phyloP scores from a whole-genome alignment of 495 filamentous ascomycete species.

The Aspergillus carlsbadensis region DNA sequence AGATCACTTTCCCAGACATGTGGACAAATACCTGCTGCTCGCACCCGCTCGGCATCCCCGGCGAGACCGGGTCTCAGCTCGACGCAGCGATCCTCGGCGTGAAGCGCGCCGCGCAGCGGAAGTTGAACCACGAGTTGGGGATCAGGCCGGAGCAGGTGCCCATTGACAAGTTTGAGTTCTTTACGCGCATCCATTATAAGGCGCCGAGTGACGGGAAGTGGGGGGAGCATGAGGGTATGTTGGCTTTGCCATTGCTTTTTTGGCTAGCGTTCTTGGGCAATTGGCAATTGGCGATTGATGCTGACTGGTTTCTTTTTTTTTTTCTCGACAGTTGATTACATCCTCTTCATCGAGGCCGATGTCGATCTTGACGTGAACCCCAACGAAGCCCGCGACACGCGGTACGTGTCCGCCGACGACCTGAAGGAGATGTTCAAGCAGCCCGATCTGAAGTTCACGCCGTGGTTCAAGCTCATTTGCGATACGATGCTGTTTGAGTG shows the following conservation, averaged over 20 bases:
- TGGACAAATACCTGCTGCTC: conserved; percentile 99
- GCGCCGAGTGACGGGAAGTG: conserved; percentile 96
- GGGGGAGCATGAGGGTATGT: conserved; percentile 97
- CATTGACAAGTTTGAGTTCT: conserved; percentile 84
- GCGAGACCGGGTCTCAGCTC: conserved; percentile 84
- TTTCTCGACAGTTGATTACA: conserved; percentile 99
- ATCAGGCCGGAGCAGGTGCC: conserved; percentile 92
- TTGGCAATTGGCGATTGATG: no score
- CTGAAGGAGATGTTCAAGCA: conserved; percentile 85
- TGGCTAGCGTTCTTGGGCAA: no score
- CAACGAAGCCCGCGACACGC: conserved; percentile 84
- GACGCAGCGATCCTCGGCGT: conserved; percentile 79
- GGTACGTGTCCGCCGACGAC: conserved; percentile 79
- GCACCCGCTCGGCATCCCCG: conserved; percentile 87
- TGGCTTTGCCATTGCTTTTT: conserved; percentile 11
- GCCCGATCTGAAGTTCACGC: conserved; percentile 79
- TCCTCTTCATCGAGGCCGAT: conserved; percentile 94
- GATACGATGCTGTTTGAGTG: conserved; percentile 96
- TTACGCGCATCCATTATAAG: conserved; percentile 97
- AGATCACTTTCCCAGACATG: conserved; percentile 99
- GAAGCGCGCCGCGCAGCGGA: conserved; percentile 85
- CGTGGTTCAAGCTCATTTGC: conserved; percentile 99
- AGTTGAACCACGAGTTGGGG: conserved; percentile 91
- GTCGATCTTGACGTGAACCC: conserved; percentile 76
- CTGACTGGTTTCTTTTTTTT: conserved; percentile 17